Conservation (phyloP, 306 rosid genomes). For the Echinosophora koreensis region DNA sequence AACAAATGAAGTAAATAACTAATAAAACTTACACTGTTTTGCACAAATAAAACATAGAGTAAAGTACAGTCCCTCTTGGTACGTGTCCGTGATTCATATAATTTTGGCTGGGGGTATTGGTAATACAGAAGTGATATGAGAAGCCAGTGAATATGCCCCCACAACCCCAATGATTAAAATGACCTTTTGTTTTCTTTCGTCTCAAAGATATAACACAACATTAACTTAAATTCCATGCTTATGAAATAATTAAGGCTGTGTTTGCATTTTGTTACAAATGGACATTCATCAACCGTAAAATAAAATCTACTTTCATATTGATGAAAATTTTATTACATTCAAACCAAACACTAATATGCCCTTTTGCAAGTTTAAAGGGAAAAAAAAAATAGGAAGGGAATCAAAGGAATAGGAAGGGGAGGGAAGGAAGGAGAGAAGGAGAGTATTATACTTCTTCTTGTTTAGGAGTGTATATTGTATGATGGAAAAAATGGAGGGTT, state of each 20-base stretch:
- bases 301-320: too few relatives aligned
- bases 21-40: not conserved
- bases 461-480: too few relatives aligned
- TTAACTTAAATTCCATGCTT: not conserved
- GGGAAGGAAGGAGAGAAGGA: too few relatives aligned
- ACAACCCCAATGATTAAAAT: not conserved
- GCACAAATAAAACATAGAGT: not conserved
- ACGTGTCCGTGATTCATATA: constrained; percentile 14
- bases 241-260: not conserved
- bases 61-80: constrained; percentile 28
- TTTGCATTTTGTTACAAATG: too few relatives aligned
- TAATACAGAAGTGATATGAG: not conserved
- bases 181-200: not conserved
- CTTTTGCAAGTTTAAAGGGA: too few relatives aligned
- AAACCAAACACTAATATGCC: too few relatives aligned
- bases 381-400: too few relatives aligned
- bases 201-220: not conserved
- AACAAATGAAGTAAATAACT: not conserved
- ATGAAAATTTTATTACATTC: too few relatives aligned
- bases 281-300: too few relatives aligned
- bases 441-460: too few relatives aligned
- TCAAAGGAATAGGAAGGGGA: too few relatives aligned
- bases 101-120: not conserved
- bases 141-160: not conserved
- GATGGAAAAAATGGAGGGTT: too few relatives aligned